Evolutionary conservation across 176 grass and related monocot species (phyloP).

Genomic region (Triticum timopheevii): DNA sequence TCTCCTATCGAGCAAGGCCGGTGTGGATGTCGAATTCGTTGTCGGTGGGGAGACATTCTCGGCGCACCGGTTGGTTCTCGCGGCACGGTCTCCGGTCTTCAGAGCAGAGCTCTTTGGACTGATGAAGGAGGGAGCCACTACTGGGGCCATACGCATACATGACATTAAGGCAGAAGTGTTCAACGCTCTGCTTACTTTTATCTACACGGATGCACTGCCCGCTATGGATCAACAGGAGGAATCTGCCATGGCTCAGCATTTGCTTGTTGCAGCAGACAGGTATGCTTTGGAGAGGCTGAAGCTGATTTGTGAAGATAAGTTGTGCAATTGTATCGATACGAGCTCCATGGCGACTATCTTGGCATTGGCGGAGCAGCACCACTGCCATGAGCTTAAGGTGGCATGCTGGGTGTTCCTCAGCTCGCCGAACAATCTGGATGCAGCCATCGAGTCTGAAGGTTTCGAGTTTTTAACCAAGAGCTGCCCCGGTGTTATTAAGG

Average conservation of each 20-base stretch:
- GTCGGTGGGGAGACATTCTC: not conserved
- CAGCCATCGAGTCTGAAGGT: not conserved
- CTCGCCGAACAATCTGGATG: not conserved
- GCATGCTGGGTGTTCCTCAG: not conserved
- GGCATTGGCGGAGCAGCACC: not conserved
- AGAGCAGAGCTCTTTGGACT: not conserved
- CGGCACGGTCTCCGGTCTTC: not conserved
- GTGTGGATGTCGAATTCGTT: not conserved
- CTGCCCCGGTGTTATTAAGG: not conserved
- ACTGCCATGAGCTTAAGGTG: not conserved
- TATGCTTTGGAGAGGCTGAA: not conserved
- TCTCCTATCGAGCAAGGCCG: not conserved
- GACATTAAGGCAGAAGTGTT: slow-evolving; percentile 16
- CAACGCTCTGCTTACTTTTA: not conserved
- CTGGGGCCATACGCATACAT: not conserved
- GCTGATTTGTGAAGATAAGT: not conserved
- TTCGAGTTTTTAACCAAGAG: not conserved
- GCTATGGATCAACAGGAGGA: not conserved
- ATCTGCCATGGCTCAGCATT: not conserved
- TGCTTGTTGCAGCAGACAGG: slow-evolving; percentile 1
- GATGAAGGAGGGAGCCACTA: no score
- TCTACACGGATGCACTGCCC: not conserved
- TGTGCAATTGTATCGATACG: not conserved
- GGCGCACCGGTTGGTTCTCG: not conserved
- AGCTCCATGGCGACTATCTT: not conserved